Conservation (phyloP, 768 basidiomycete species). For the Tricholoma matsutake region DNA sequence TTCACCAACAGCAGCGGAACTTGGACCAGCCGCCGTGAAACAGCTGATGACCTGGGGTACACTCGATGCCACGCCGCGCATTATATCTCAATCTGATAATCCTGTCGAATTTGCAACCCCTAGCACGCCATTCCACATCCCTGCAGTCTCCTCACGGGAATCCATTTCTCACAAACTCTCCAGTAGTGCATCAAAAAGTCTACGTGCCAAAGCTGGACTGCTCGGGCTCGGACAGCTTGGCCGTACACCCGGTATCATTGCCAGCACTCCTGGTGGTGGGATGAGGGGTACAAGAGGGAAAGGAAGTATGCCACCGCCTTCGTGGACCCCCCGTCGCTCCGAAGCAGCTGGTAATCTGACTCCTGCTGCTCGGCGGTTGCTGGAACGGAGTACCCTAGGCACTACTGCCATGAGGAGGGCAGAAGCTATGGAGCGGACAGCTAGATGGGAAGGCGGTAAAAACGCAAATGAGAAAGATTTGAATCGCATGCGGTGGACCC, state of each 20-base stretch:
- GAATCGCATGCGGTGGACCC: slow-evolving; percentile 73
- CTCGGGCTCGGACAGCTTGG: slow-evolving; percentile 37
- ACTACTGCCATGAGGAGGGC: slow-evolving; percentile 59
- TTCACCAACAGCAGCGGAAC: slow-evolving; percentile 78
- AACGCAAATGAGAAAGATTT: slow-evolving; percentile 58
- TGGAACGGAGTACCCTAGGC: slow-evolving; percentile 70
- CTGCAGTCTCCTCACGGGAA: slow-evolving; percentile 77
- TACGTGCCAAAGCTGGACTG: slow-evolving; percentile 73
- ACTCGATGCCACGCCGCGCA: slow-evolving; percentile 85
- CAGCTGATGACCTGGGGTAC: slow-evolving; percentile 99
- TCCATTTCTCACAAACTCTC: slow-evolving; percentile 78
- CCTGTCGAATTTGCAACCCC: slow-evolving; percentile 43
- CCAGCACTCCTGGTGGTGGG: slow-evolving; percentile 28
- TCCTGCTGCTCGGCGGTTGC: slow-evolving; percentile 76
- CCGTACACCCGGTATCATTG: slow-evolving; percentile 34
- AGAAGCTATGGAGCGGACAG: slow-evolving; percentile 60
- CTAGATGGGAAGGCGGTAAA: slow-evolving; percentile 51
- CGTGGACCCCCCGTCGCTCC: slow-evolving; percentile 72
- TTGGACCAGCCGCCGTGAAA: slow-evolving; percentile 81
- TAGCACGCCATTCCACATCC: slow-evolving; percentile 74
- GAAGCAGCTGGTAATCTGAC: slow-evolving; percentile 76
- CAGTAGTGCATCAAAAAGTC: slow-evolving; percentile 73
- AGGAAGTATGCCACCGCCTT: slow-evolving; percentile 76
- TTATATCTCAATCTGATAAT: slow-evolving; percentile 66
- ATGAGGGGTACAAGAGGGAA: slow-evolving; percentile 23